These are phyloP conservation scores for Kurtzmaniella quercitrusa DNA, from an alignment of 1,139 yeast genomes.

Conservation along the genomic window DNA sequence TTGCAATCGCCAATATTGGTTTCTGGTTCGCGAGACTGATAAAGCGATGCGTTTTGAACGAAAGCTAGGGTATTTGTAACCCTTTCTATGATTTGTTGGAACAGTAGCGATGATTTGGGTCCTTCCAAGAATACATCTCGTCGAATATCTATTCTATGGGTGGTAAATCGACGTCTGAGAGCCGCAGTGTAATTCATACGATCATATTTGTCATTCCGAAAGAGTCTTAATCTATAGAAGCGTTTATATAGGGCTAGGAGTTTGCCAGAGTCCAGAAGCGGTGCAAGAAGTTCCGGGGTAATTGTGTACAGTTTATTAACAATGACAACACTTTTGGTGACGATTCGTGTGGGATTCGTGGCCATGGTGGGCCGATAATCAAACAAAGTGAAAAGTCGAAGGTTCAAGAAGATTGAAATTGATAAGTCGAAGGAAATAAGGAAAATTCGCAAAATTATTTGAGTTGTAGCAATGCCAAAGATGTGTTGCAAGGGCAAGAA, in stretches of 20 bases:
- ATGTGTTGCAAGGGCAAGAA: neutral
- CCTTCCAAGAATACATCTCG: slow-evolving; percentile 12
- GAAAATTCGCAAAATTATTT: neutral
- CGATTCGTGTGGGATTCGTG: neutral
- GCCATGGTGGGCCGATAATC: neutral
- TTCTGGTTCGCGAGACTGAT: neutral
- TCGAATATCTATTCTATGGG: slow-evolving; percentile 7
- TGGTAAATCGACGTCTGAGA: slow-evolving; percentile 4
- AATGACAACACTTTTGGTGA: slow-evolving; percentile 4
- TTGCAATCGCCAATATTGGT: slow-evolving; percentile 9
- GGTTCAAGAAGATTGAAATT: neutral
- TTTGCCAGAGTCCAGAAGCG: neutral
- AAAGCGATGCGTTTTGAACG: slow-evolving; percentile 36
- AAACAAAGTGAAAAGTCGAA: neutral
- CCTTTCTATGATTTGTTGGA: slow-evolving; percentile 19
- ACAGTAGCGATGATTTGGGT: slow-evolving; percentile 5
- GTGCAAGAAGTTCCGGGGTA: neutral
- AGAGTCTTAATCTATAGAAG: slow-evolving; percentile 5
- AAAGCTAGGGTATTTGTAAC: slow-evolving; percentile 33
- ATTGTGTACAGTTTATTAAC: slow-evolving; percentile 2
- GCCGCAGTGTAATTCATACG: slow-evolving; percentile 1
- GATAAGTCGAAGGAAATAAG: neutral
- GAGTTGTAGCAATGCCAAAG: neutral
- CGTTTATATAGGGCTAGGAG: slow-evolving; percentile 3
- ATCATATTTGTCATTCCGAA: neutral